Percentiles rank a stretch among this genome's conserved stretches.
Evolutionary conservation across 441 rosid species (phyloP).

Genomic region (Populus tomentosa): DNA sequence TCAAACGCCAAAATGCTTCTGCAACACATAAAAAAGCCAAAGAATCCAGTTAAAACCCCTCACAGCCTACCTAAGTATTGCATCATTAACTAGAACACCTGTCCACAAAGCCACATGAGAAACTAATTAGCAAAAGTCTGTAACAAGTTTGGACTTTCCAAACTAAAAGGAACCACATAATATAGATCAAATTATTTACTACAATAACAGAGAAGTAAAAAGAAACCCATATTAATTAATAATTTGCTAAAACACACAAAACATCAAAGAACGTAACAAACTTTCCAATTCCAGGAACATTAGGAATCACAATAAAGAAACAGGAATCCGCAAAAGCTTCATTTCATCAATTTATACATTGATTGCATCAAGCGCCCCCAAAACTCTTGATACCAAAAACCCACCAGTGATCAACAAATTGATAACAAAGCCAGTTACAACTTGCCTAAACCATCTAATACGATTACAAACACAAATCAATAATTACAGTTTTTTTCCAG

Average conservation of each 20-base stretch:
- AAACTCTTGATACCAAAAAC: constrained; percentile 13
- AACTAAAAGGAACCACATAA: background rate
- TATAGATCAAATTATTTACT: background rate
- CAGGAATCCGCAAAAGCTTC: background rate
- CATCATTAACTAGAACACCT: background rate
- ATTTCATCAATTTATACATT: background rate
- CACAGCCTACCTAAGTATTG: background rate
- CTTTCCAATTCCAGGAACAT: background rate
- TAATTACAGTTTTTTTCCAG: background rate
- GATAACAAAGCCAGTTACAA: background rate
- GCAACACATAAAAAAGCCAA: constrained; percentile 15
- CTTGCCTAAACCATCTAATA: background rate
- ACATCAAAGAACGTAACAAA: background rate
- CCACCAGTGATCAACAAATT: background rate
- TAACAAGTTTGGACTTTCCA: background rate
- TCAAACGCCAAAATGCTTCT: constrained; percentile 52
- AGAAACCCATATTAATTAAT: background rate
- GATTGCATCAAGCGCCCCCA: background rate
- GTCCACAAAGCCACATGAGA: background rate
- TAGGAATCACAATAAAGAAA: background rate
- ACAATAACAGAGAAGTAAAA: background rate
- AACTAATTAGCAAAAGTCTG: background rate
- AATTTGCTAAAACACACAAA: background rate
- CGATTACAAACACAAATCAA: background rate
- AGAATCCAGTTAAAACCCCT: constrained; percentile 5